phyloP scores from a whole-genome alignment of 306 rosid species.

The Pterocarpus macrocarpus region DNA sequence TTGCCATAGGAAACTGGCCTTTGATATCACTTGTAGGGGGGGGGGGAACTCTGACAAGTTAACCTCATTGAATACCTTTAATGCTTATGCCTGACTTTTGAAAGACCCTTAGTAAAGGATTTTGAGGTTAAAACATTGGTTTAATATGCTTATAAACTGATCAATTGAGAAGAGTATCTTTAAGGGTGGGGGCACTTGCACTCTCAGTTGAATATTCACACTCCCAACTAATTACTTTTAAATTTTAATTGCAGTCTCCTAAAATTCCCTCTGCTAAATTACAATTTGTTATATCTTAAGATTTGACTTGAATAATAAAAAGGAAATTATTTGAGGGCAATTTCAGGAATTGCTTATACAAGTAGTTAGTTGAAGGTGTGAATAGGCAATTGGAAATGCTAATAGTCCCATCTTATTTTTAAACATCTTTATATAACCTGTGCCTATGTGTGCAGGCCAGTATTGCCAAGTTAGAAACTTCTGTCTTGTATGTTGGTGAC shows the following conservation, averaged over 20 bases:
- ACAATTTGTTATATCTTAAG: constrained; percentile 10
- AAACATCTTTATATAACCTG: constrained; percentile 25
- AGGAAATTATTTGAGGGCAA: neutral
- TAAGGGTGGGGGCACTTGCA: constrained; percentile 19
- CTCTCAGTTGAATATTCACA: neutral
- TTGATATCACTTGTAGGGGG: constrained; percentile 2
- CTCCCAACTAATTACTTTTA: constrained; percentile 13
- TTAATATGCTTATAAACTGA: neutral
- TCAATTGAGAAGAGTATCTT: constrained; percentile 8
- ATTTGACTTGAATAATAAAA: neutral
- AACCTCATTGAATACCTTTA: constrained; percentile 14
- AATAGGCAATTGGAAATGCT: neutral
- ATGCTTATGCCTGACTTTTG: neutral
- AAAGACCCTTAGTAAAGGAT: neutral
- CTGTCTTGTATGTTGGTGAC: constrained; percentile 76
- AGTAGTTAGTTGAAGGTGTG: constrained; percentile 32
- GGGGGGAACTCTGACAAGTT: neutral
- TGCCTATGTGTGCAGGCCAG: constrained; percentile 71
- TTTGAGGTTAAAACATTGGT: constrained; percentile 5
- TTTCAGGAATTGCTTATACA: constrained; percentile 22
- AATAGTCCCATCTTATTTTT: constrained; percentile 17
- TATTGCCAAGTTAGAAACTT: constrained; percentile 92
- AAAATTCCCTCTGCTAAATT: neutral
- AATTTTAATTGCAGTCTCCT: constrained; percentile 11
- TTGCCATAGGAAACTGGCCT: constrained; percentile 24